phyloP scores from a whole-genome alignment of 2,329 filamentous ascomycete genomes.

The Fusarium sp. region DNA sequence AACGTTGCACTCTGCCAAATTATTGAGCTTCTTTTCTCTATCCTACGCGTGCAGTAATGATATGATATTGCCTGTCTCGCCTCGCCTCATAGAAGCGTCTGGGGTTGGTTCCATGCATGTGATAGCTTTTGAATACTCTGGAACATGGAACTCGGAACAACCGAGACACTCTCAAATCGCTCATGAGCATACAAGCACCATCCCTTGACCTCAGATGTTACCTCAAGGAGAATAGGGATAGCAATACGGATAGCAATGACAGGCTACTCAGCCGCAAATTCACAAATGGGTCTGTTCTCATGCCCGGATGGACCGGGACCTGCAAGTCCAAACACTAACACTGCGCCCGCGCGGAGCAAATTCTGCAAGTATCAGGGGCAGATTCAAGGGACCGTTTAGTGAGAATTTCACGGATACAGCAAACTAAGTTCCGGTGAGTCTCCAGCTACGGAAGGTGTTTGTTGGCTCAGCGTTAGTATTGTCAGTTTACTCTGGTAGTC shows the following conservation, averaged over 20 bases:
- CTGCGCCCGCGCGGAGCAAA: constrained; percentile 1
- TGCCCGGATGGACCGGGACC: not conserved
- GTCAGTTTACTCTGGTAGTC: not conserved
- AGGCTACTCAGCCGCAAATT: not conserved
- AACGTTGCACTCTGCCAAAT: constrained; percentile 23
- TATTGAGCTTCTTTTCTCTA: not conserved
- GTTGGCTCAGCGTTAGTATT: not conserved
- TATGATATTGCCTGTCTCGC: constrained; percentile 3
- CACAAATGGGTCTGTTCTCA: not conserved
- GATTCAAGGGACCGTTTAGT: not conserved
- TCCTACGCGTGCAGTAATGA: not conserved
- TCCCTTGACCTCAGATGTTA: not conserved
- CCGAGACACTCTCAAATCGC: not conserved
- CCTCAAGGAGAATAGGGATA: not conserved
- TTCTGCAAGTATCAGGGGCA: not conserved
- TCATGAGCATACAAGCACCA: not conserved
- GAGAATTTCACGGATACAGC: not conserved
- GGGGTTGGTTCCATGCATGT: constrained; percentile 4
- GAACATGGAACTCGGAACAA: not conserved
- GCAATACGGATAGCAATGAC: too few relatives aligned
- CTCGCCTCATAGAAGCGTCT: not conserved
- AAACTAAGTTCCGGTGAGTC: not conserved
- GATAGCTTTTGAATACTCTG: not conserved
- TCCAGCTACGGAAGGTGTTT: constrained; percentile 1
- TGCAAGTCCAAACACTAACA: not conserved